Conservation (phyloP, 73 alveolate genomes). For the Blepharisma japonicum region DNA sequence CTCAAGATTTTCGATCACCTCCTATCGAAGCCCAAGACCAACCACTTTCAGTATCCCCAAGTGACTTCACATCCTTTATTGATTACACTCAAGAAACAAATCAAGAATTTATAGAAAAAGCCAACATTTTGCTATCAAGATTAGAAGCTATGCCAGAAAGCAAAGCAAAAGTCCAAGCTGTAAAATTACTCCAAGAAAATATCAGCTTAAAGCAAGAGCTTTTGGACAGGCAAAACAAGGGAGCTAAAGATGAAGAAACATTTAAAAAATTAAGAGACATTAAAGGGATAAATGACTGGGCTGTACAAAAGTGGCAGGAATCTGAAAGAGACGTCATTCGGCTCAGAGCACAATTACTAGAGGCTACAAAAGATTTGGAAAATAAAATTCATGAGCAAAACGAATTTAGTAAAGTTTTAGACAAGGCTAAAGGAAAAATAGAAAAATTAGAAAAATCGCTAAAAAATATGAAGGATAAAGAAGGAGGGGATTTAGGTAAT, state of each 20-base stretch:
- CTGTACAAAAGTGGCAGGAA: constrained; percentile 8
- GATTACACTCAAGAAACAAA: neutral
- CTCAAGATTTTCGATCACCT: neutral
- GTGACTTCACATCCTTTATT: too few relatives aligned
- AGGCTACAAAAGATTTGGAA: neutral
- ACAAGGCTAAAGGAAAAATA: too few relatives aligned
- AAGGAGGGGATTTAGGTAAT: too few relatives aligned
- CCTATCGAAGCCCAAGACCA: neutral
- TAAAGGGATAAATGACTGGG: constrained; percentile 25
- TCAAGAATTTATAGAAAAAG: neutral
- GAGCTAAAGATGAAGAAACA: neutral
- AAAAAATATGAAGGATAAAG: too few relatives aligned
- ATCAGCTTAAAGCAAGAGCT: constrained; percentile 2
- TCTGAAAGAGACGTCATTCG: constrained; percentile 16
- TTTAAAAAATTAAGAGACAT: neutral
- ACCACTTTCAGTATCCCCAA: too few relatives aligned
- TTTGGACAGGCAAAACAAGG: neutral
- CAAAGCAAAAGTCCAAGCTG: neutral
- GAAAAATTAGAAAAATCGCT: too few relatives aligned
- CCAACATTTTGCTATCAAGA: neutral
- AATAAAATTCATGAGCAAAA: neutral
- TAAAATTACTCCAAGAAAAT: constrained; percentile 1
- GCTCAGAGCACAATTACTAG: neutral
- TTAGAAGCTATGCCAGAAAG: neutral
- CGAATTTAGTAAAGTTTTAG: too few relatives aligned